Base-by-base conservation (phyloP, 192 early-diverging fungal genomes). In the Irineochytrium annulatum region DNA sequence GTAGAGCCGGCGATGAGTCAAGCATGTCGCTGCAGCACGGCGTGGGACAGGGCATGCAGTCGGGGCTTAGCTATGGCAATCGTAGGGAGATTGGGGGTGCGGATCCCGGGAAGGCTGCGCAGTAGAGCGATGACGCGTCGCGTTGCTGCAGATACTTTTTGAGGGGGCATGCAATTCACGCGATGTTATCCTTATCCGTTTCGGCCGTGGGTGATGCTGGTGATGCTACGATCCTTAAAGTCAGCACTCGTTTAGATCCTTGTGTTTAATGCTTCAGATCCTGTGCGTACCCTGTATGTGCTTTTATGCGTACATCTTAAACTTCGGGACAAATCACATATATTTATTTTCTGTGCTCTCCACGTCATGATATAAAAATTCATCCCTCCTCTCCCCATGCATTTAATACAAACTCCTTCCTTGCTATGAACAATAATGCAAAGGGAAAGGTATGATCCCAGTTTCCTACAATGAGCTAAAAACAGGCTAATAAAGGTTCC, bases 71-170 rank as follows among this genome's bases (percentile, higher is more conserved):
- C 55, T 69, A 30, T 55, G 55, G 52, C 13, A 19, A 22, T 20
- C 27, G 43, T 6, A 43, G 62, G 24, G 55, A 60, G 13, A 73
- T 73, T 60, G 61, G 59, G 11, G 55, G 60, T 0, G 20, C 59
- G 29, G 39, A 66, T 29, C 35, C 43, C 4, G 65, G 48, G 19
- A 65, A 57, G 32, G 8, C 28, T 16, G 34, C 19, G 1, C 60
- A 62, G 32, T 62, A 34, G 29, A 55, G 24, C 26, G n/a, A 41
- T 13, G 37, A n/a, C n/a, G n/a, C n/a, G n/a, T n/a, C n/a, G n/a
- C n/a, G n/a, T n/a, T n/a, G n/a, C n/a, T n/a, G n/a, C n/a, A n/a
- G n/a, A n/a, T n/a, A n/a, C n/a, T n/a, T n/a, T n/a, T n/a, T n/a
- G n/a, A n/a, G n/a, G n/a, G n/a, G n/a, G n/a, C n/a, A n/a, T n/a